Base-by-base conservation (phyloP, 352 stramenopile genomes). In the Aphanomyces cochlioides region DNA sequence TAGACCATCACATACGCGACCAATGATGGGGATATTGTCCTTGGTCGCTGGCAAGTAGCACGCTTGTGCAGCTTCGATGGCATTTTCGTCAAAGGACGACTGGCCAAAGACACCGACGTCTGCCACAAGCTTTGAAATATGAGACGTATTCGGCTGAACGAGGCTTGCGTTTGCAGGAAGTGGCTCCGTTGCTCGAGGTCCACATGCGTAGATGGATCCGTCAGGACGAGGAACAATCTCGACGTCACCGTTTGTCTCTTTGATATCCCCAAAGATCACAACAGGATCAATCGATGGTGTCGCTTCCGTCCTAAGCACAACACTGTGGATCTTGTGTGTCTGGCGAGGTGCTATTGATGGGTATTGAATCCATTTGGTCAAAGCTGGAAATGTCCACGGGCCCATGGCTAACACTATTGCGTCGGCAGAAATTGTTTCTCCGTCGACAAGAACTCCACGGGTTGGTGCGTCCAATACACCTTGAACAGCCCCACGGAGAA, bases 171-270 rank as follows among this genome's bases (percentile, higher is more conserved):
- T 48, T 12, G 64, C n/a, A 3, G 64, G 64, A 0, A 70, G 39
- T 41, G 64, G 47, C 54, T 70, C 43, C 15, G 64, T 12, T 19
- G 48, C 64, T 15, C 53, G 64, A 15, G 64, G 34, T 10, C 90
- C 90, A 73, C 90, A 97, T 69, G 96, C 84, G 73, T 97, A 97
- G 38, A 96, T 81, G 38, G 77, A 68, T 12, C 79, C 77, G 28
- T 96, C 87, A 12, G 88, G 87, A 45, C 89, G 75, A 17, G 90
- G 90, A 4, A 73, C 53, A 17, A 70, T 70, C 39, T 70, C 64
- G 17, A 70, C 36, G n/a, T 70, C 64, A 37, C 21, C 10, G 54
- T 19, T 28, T 21, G 28, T 10, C 47, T 61, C 47, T 12, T 61
- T 61, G 47, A 68, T 17, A 4, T 56, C 21, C 13, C 47, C 57